These are phyloP conservation scores for Kwoniella sp. DNA, from an alignment of 768 basidiomycete genomes.

Conservation along the genomic window DNA sequence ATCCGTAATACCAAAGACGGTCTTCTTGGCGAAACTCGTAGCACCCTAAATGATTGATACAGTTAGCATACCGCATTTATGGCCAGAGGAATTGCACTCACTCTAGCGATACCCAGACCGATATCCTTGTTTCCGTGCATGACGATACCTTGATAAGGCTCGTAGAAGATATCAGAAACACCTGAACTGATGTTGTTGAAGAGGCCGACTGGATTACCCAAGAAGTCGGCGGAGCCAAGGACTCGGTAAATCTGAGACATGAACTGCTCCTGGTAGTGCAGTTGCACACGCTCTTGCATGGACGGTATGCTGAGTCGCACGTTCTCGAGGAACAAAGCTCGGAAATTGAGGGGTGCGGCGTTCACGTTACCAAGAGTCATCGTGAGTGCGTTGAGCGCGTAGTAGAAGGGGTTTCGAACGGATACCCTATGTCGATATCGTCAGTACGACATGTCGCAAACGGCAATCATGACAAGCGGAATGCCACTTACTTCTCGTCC, in stretches of 20 bases:
- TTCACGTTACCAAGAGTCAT: slow-evolving; percentile 98
- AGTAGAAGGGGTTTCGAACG: slow-evolving; percentile 82
- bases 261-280: slow-evolving; percentile 92
- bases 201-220: slow-evolving; percentile 77
- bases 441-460: background rate
- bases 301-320: slow-evolving; percentile 85
- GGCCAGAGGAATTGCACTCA: slow-evolving; percentile 50
- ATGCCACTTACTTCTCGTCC: slow-evolving; percentile 76
- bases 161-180: slow-evolving; percentile 97
- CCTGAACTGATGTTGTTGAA: slow-evolving; percentile 99
- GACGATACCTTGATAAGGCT: slow-evolving; percentile 94
- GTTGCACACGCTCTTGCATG: slow-evolving; percentile 76
- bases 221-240: slow-evolving; percentile 94
- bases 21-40: slow-evolving; percentile 97
- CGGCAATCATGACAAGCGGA: background rate
- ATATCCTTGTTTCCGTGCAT: slow-evolving; percentile 94
- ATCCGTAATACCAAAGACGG: slow-evolving; percentile 92
- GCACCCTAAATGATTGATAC: slow-evolving; percentile 68
- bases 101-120: slow-evolving; percentile 92
- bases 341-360: slow-evolving; percentile 89
- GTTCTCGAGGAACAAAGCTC: slow-evolving; percentile 90
- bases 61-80: slow-evolving; percentile 24
- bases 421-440: slow-evolving; percentile 39
- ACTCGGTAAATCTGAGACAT: slow-evolving; percentile 93
- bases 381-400: slow-evolving; percentile 88